Evolutionary conservation across 495 filamentous ascomycete species (phyloP).

Genomic region (Aspergillus olivimuriae): DNA sequence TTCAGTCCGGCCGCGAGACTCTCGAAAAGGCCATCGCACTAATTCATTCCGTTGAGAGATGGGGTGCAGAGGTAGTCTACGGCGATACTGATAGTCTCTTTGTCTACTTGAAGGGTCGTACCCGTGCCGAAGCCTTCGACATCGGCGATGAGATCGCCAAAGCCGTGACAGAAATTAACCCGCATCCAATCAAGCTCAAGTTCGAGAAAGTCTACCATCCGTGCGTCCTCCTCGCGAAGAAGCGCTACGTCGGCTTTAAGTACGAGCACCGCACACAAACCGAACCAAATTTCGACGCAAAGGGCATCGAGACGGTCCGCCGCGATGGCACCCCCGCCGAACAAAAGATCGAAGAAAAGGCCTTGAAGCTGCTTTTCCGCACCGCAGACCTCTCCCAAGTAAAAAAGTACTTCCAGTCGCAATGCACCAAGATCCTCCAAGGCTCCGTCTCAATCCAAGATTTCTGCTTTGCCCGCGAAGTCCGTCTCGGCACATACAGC

Average conservation of each 20-base stretch:
- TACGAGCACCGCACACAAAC: constrained; percentile 75
- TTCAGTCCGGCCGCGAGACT: constrained; percentile 90
- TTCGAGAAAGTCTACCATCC: constrained; percentile 98
- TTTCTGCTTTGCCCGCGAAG: constrained; percentile 90
- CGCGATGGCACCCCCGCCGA: constrained; percentile 92
- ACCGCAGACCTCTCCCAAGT: constrained; percentile 85
- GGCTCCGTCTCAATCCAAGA: constrained; percentile 86
- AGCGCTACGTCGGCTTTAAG: constrained; percentile 96
- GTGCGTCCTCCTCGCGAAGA: constrained; percentile 90
- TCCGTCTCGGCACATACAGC: constrained; percentile 85
- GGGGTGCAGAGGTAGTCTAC: constrained; percentile 96
- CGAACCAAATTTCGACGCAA: constrained; percentile 92
- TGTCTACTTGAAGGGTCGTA: constrained; percentile 80
- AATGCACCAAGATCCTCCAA: constrained; percentile 90
- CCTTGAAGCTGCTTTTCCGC: constrained; percentile 80
- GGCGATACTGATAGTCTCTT: constrained; percentile 98
- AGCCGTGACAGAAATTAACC: constrained; percentile 83
- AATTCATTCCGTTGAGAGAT: constrained; percentile 79
- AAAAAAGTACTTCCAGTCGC: constrained; percentile 82
- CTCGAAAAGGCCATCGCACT: constrained; percentile 89
- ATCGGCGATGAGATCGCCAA: constrained; percentile 92
- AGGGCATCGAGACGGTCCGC: constrained; percentile 94
- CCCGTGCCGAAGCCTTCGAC: constrained; percentile 79
- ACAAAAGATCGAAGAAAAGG: constrained; percentile 96
- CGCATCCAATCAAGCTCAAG: constrained; percentile 88